Percentiles rank a stretch among this genome's conserved stretches.
phyloP scores from a whole-genome alignment of 2,329 filamentous ascomycete species.

The Alternaria angustiovoidea region DNA sequence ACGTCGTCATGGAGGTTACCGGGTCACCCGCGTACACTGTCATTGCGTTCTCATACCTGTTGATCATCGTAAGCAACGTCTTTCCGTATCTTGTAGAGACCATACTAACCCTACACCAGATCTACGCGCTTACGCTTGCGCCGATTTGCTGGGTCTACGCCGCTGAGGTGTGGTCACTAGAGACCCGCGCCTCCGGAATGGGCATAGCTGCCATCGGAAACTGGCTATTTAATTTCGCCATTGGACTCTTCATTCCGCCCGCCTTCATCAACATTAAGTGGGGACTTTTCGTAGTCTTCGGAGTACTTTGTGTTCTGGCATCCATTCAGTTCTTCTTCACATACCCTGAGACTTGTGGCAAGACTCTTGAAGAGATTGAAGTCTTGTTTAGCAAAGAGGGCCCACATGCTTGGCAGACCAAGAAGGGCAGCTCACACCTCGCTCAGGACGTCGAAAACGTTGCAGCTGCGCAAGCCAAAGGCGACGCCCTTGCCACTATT shows the following conservation, averaged over 20 bases:
- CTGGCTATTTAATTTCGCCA: constrained; percentile 67
- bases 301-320: constrained; percentile 72
- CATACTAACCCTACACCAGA: constrained; percentile 29
- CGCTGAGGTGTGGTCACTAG: constrained; percentile 68
- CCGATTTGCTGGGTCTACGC: constrained; percentile 67
- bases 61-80: constrained; percentile 61
- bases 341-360: constrained; percentile 75
- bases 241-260: constrained; percentile 64
- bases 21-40: constrained; percentile 59
- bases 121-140: constrained; percentile 71
- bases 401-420: constrained; percentile 65
- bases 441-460: constrained; percentile 39
- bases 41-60: constrained; percentile 75
- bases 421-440: constrained; percentile 34
- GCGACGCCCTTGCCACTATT: constrained; percentile 33
- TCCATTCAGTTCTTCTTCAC: constrained; percentile 72
- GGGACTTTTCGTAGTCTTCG: constrained; percentile 78
- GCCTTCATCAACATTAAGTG: constrained; percentile 66
- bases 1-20: constrained; percentile 62
- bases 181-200: constrained; percentile 68
- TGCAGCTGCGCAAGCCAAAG: constrained; percentile 34
- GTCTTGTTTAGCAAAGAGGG: constrained; percentile 68
- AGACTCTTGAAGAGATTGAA: constrained; percentile 79
- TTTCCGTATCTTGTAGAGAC: not conserved
- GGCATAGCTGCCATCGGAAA: constrained; percentile 71